phyloP scores from a whole-genome alignment of 768 basidiomycete genomes.

The Phlegmacium glaucopus region DNA sequence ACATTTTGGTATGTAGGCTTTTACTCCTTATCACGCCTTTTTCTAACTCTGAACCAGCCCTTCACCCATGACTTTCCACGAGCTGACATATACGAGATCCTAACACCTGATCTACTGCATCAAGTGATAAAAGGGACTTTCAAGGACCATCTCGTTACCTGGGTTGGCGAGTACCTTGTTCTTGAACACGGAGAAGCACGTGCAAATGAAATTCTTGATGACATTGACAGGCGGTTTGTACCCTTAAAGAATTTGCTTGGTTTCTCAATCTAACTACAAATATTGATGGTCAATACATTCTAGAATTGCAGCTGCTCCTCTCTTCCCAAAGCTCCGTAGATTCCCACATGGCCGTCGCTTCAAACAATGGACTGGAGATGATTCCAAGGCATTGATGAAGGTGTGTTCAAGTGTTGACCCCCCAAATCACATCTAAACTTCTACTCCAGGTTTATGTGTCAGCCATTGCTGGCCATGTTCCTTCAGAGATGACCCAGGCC shows the following conservation, averaged over 20 bases:
- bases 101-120: conserved; percentile 29
- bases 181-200: background rate
- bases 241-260: no score
- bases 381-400: conserved; percentile 33
- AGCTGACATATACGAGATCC: conserved; percentile 29
- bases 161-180: conserved; percentile 29
- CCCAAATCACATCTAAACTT: no score
- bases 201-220: background rate
- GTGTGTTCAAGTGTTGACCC: no score
- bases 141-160: conserved; percentile 36
- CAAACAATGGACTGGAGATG: conserved; percentile 21
- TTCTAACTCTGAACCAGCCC: background rate
- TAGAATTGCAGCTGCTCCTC: conserved; percentile 14
- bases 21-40: background rate
- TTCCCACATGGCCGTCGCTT: conserved; percentile 17
- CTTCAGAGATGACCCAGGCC: conserved; percentile 15
- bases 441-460: conserved; percentile 21
- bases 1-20: background rate
- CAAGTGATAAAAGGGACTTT: conserved; percentile 37
- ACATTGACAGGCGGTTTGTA: background rate
- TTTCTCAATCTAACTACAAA: no score
- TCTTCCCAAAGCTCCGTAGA: conserved; percentile 12
- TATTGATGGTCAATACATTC: no score
- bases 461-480: conserved; percentile 21
- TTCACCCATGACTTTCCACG: conserved; percentile 26